Base-by-base conservation (phyloP, 192 early-diverging fungal genomes). In the Gigaspora rosea region DNA sequence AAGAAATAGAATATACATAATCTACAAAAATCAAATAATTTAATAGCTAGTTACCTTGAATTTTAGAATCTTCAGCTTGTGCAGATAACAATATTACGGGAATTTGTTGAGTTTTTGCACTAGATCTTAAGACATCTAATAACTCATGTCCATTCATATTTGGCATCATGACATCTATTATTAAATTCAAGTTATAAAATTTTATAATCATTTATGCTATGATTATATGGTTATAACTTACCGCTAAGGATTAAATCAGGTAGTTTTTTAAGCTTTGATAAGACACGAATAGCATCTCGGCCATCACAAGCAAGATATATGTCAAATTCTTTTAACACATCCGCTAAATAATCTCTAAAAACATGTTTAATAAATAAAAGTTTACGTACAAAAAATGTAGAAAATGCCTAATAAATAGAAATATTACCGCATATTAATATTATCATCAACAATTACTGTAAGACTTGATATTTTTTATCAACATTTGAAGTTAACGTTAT, bases 71-170 rank as follows among this genome's bases (percentile, higher is more conserved):
- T 64, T 89, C 86, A n/a, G 87, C 84, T 54, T 82, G 71, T 0
- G 88, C 90, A 6, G 84, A 86, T 2, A 91, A 66, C 27, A 91
- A 52, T 52, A 91, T 91, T 49, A 91, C 78, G 15, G 90, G 90
- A 13, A 86, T 81, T 50, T 71, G 71, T 73, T 80, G 79, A 8
- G 84, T 82, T 9, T 67, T 75, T 12, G 74, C 57, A n/a, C 82
- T 62, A 33, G 57, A 67, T 15, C 85, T 78, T n/a, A 91, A 73
- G 7, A 73, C 73, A 67, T 82, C 80, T 8, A 88, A 70, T 12
- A 91, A 73, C 11, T 84, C 82, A 48, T 84, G 82, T 6, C 90
- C 90, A n/a, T n/a, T n/a, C n/a, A n/a, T n/a, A n/a, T n/a, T n/a
- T n/a, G n/a, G n/a, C n/a, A n/a, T n/a, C n/a, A 73, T 89, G 82